Conservation (phyloP, 257 asterid genomes). For the Solanum gracilifrons region DNA sequence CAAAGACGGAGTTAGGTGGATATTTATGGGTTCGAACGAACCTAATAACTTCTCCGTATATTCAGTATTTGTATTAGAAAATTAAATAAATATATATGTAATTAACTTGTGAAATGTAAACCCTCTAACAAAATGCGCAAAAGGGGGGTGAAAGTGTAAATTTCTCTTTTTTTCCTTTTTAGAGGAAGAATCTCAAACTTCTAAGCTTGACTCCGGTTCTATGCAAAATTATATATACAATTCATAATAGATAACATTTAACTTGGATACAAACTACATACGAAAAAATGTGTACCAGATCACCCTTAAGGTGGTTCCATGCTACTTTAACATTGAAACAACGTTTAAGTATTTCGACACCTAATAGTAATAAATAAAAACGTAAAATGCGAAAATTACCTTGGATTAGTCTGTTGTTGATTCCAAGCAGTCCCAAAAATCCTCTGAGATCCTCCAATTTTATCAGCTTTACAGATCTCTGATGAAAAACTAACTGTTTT, state of each 20-base stretch:
- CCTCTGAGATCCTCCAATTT: slow-evolving; percentile 64
- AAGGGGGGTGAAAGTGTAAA: neutral
- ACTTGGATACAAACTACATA: no score
- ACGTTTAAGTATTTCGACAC: no score
- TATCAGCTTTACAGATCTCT: slow-evolving; percentile 30
- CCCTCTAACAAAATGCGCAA: neutral
- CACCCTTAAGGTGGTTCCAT: neutral
- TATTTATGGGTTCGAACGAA: fast-evolving
- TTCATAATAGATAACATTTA: no score
- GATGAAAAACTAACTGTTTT: slow-evolving; percentile 3
- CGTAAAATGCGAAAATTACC: slow-evolving; percentile 10
- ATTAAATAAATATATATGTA: no score
- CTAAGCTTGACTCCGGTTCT: neutral
- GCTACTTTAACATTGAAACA: neutral
- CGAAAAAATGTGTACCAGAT: neutral
- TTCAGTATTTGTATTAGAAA: no score
- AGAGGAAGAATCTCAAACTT: no score
- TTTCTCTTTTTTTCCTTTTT: no score
- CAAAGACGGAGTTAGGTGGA: fast-evolving
- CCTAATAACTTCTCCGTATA: no score
- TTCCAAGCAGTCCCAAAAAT: slow-evolving; percentile 44
- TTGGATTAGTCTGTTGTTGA: slow-evolving; percentile 26
- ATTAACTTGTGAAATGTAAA: no score
- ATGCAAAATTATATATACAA: neutral
- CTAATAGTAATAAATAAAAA: neutral